phyloP scores from a whole-genome alignment of 176 grass and related monocot species.

The Musa beccarii region DNA sequence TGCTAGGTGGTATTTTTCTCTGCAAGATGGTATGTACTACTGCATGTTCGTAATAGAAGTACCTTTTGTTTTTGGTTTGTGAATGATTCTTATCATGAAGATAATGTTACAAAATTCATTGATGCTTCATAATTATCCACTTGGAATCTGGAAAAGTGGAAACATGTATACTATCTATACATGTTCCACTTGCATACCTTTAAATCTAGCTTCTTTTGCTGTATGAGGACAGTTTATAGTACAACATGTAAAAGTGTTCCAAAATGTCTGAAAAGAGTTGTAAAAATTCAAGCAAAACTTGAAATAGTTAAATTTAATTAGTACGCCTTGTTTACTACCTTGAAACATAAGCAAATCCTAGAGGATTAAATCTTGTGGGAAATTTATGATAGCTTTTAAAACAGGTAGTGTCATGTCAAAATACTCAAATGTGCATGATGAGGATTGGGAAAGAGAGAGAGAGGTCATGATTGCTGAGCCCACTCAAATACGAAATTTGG shows the following conservation, averaged over 20 bases:
- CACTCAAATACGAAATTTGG: neutral
- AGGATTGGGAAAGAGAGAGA: neutral
- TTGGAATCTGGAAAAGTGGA: neutral
- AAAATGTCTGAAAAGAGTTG: neutral
- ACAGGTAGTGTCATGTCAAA: neutral
- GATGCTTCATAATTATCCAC: neutral
- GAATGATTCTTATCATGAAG: neutral
- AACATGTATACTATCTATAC: neutral
- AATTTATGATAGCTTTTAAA: neutral
- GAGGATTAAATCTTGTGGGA: neutral
- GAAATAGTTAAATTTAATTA: neutral
- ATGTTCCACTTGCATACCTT: neutral
- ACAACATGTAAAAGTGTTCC: neutral
- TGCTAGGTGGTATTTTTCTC: conserved; percentile 73
- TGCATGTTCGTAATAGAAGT: neutral
- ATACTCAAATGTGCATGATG: neutral
- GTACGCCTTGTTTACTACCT: neutral
- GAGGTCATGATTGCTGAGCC: neutral
- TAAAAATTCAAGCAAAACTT: neutral
- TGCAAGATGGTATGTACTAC: conserved; percentile 65
- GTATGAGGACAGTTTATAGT: no score
- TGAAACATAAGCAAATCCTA: neutral
- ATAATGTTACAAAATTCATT: neutral
- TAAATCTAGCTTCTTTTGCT: no score
- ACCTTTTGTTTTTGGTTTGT: neutral